Percentiles rank a stretch among this genome's conserved stretches.
phyloP scores from a whole-genome alignment of 2,329 filamentous ascomycete genomes.

The Aspergillus sp. region DNA sequence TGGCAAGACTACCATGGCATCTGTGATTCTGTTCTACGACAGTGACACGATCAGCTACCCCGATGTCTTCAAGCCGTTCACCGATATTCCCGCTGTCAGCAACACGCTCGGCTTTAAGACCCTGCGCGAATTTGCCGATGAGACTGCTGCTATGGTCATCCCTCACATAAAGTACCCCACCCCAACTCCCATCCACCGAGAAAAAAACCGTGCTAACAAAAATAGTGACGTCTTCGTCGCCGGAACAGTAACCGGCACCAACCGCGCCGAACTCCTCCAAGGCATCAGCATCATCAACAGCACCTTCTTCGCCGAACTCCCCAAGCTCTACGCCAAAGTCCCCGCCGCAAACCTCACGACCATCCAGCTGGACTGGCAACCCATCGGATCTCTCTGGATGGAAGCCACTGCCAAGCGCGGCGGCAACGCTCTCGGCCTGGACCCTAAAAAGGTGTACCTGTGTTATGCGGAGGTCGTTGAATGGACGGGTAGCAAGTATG shows the following conservation, averaged over 20 bases:
- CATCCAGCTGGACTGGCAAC: conserved; percentile 35
- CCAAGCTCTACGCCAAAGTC: conserved; percentile 29
- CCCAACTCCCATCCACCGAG: background rate
- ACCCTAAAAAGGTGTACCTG: conserved; percentile 31
- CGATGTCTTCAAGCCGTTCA: conserved; percentile 29
- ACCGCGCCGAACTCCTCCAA: conserved; percentile 26
- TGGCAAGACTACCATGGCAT: conserved; percentile 21
- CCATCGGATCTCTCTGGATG: conserved; percentile 33
- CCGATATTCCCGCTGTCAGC: conserved; percentile 27
- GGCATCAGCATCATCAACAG: conserved; percentile 35
- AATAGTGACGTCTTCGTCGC: conserved; percentile 30
- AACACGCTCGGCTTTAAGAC: conserved; percentile 33
- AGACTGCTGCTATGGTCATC: conserved; percentile 27
- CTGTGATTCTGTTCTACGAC: conserved; percentile 35
- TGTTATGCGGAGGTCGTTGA: conserved; percentile 34
- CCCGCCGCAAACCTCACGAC: conserved; percentile 34
- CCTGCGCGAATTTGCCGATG: conserved; percentile 25
- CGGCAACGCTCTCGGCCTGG: conserved; percentile 22
- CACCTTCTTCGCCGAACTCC: conserved; percentile 33
- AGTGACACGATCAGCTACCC: conserved; percentile 24
- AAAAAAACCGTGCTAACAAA: background rate
- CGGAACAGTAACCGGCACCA: conserved; percentile 26
- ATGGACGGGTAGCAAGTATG: conserved; percentile 24
- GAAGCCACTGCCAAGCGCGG: conserved; percentile 17
- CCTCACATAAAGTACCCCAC: conserved; percentile 25